Evolutionary conservation across 345 rosid genomes (phyloP).

Genomic region (Populus davidiana): DNA sequence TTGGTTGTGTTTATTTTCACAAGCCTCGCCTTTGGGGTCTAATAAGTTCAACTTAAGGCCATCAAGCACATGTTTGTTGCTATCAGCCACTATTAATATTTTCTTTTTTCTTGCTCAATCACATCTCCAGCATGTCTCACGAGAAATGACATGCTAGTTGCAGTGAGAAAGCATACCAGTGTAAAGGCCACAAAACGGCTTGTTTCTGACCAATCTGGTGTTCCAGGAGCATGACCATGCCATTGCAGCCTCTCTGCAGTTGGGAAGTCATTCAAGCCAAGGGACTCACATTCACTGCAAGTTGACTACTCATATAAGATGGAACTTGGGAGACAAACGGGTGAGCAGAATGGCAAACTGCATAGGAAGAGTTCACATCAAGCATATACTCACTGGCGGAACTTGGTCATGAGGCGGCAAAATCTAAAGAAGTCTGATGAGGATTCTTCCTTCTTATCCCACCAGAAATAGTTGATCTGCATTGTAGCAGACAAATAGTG

Average conservation of each 20-base stretch:
- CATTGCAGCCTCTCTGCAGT: constrained; percentile 85
- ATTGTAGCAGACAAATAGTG: constrained; percentile 17
- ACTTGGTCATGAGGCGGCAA: constrained; percentile 72
- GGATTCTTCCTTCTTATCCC: constrained; percentile 92
- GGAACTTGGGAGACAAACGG: constrained; percentile 5
- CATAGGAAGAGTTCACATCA: neutral
- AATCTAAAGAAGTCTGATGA: constrained; percentile 75
- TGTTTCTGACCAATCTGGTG: constrained; percentile 83
- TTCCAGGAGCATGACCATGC: constrained; percentile 78
- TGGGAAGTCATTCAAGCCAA: constrained; percentile 79
- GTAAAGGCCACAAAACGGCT: constrained; percentile 95
- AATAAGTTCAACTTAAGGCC: neutral
- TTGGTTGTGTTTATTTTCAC: neutral
- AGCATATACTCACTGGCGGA: constrained; percentile 58
- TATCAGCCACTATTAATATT: neutral
- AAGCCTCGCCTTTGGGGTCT: neutral
- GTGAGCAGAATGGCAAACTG: neutral
- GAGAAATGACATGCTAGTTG: neutral
- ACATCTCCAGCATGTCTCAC: neutral
- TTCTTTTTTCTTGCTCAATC: neutral
- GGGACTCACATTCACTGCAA: constrained; percentile 85
- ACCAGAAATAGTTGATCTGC: constrained; percentile 79
- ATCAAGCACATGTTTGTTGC: neutral
- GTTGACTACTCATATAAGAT: constrained; percentile 7
- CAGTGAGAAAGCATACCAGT: constrained; percentile 44